phyloP scores from a whole-genome alignment of 179 eudicot genomes.

The Pouteria campechiana region DNA sequence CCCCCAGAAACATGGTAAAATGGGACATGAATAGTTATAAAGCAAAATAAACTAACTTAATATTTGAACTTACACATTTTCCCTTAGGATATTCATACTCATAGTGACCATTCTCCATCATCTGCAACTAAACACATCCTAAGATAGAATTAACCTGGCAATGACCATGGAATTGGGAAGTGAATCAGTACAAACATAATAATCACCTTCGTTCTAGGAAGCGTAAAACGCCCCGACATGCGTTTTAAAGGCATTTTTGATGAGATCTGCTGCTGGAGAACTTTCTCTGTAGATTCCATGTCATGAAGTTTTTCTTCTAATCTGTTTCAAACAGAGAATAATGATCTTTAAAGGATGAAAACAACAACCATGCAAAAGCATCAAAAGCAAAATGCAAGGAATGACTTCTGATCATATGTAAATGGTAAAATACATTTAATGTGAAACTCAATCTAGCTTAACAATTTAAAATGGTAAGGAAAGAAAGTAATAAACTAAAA shows the following conservation, averaged over 20 bases:
- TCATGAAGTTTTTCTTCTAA: conserved; percentile 75
- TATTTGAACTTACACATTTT: no score
- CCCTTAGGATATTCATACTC: conserved; percentile 13
- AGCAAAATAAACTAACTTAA: no score
- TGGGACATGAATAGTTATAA: not conserved
- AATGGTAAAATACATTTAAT: not conserved
- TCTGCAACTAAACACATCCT: conserved; percentile 13
- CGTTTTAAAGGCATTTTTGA: conserved; percentile 25
- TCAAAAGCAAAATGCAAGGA: not conserved
- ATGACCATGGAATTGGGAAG: no score
- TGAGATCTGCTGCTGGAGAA: conserved; percentile 45
- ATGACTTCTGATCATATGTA: conserved; percentile 1
- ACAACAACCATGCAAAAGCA: no score
- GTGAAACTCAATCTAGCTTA: not conserved
- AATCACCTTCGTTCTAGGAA: conserved; percentile 13
- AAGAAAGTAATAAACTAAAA: not conserved
- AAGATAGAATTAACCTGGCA: no score
- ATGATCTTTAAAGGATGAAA: no score
- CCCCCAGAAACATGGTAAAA: not conserved
- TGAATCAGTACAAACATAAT: not conserved
- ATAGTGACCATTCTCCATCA: conserved; percentile 29
- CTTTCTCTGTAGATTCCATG: conserved; percentile 52
- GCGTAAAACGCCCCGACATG: conserved; percentile 26
- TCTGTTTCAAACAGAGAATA: no score
- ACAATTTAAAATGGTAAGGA: not conserved